Evolutionary conservation across 305 asterid species (phyloP), one percentile per base, ranked within the genome.

Genomic region (Solanum hybrid): DNA sequence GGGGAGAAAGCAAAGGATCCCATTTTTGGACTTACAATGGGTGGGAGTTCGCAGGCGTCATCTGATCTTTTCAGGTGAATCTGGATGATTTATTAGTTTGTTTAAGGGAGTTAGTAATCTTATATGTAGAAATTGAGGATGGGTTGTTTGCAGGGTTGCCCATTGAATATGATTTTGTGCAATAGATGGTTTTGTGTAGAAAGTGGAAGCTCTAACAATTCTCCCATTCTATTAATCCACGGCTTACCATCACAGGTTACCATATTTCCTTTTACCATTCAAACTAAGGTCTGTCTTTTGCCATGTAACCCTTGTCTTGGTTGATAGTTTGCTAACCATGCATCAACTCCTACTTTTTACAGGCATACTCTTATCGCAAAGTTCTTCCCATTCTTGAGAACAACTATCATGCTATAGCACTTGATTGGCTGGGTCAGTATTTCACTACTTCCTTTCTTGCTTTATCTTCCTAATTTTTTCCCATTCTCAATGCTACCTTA

Each of bases 1-100:
- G 98, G 99, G 41, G 99, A 95, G 95, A 96, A 94, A 92, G 98
- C 99, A 10, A 97, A 95, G 89, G 99, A 97, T 93, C 98, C 98
- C 0, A 92, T 97, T 37, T 97, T 97, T 37, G 99, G 98, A 32
- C 98, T 97, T 34, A 93, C 92, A 73, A 96, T 97, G 99, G 95
- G 98, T 17, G 94, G 95, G 72, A 92, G 95, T 76, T 97, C 98
- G 10, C 99, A 97, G 92, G 93, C 97, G 37, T 93, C 98, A 27
- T 91, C 95, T 75, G 98, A 95, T 93, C 91, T 95, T 79, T 96
- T 97, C 94, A 97, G 99, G 99, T 96, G 91, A 91, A 73, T 57
- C 41, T 39, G 80, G 72, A 22, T 34, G 10, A 86, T 29, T 72
- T 61, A 68, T 34, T 86, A 34, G 79, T 89, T 76, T 68, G 33